Evolutionary conservation across 345 rosid genomes (phyloP).

Genomic region (Sonneratia alba): DNA sequence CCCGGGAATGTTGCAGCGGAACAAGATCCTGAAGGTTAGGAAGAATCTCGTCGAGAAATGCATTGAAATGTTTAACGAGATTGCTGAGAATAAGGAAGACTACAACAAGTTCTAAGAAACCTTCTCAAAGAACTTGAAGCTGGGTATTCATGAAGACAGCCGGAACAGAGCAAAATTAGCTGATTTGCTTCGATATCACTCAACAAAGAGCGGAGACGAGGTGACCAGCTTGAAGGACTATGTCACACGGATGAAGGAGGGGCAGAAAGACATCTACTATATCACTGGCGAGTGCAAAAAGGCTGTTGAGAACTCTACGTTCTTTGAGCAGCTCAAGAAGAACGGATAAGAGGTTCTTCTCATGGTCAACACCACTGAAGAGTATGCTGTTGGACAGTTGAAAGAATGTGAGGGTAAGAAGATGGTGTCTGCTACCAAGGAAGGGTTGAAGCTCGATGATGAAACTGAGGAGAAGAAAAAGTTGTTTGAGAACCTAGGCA

Average conservation of each 20-base stretch:
- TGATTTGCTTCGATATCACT: constrained; percentile 32
- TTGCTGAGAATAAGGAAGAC: constrained; percentile 39
- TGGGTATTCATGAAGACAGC: constrained; percentile 42
- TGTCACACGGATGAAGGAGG: constrained; percentile 42
- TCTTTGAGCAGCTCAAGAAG: constrained; percentile 39
- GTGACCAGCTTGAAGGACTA: constrained; percentile 36
- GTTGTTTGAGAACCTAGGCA: constrained; percentile 36
- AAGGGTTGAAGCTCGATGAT: constrained; percentile 33
- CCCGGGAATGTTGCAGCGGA: constrained; percentile 40
- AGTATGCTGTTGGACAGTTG: constrained; percentile 36
- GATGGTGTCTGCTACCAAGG: constrained; percentile 40
- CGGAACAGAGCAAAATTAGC: constrained; percentile 38
- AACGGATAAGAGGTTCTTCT: constrained; percentile 34
- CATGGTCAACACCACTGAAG: constrained; percentile 40
- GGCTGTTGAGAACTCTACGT: constrained; percentile 44
- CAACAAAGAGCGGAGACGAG: constrained; percentile 33
- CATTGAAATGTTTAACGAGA: constrained; percentile 43
- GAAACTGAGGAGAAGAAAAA: constrained; percentile 35
- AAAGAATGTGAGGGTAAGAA: constrained; percentile 43
- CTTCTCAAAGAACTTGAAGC: constrained; percentile 35
- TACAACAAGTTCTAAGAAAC: constrained; percentile 36
- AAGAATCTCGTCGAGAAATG: constrained; percentile 43
- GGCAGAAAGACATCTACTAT: constrained; percentile 37
- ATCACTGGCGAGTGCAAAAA: constrained; percentile 40
- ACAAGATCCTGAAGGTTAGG: constrained; percentile 43